Evolutionary conservation across 2,329 filamentous ascomycete genomes (phyloP), one percentile per base, ranked within the genome.

Genomic region (Verticillium zaregamsianum): DNA sequence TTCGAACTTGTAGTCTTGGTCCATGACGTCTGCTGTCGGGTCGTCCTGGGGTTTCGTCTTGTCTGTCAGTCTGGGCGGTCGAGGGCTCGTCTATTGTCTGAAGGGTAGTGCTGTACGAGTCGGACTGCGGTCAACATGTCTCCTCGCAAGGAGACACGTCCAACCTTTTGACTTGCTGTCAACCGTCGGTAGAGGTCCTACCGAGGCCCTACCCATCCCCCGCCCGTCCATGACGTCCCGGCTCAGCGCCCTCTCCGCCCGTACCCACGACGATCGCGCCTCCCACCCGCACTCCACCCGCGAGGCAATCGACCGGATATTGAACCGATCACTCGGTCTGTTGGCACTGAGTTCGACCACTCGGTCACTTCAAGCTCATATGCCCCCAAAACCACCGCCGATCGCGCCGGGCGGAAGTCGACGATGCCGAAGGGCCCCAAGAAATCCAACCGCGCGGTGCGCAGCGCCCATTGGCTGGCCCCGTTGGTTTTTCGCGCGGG

Each of bases 1-100:
- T 67, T 83, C 72, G 66, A 83, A 84, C 70, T 79, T 80, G 71
- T 79, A 77, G 59, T 78, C 74, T 49, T 71, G 71, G 15, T 60
- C 64, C 66, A 76, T 72, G 65, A 65, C 73, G 49, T 23, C 17
- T 49, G 45, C 2, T n/a, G 7, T 49, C 9, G 20, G n/a, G 45
- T 40, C 45, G n/a, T 25, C 39, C 15, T n/a, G 15, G 45, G 2
- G n/a, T 9, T 5, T 49, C 45, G 14, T 14, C 45, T n/a, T 49
- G 20, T 49, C 23, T 25, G 20, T n/a, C 37, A n/a, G 37, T 40
- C 6, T 28, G 28, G 5, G 5, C 28, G 28, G 28, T 6, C 28
- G 28, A 28, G 28, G 28, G 28, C 28, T 28, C 5, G 28, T 28
- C 28, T 28, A 28, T 28, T 28, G 28, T 28, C 6, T 28, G 28